Conservation (phyloP, 805 yeast species). For the Wickerhamiella lipophila region DNA sequence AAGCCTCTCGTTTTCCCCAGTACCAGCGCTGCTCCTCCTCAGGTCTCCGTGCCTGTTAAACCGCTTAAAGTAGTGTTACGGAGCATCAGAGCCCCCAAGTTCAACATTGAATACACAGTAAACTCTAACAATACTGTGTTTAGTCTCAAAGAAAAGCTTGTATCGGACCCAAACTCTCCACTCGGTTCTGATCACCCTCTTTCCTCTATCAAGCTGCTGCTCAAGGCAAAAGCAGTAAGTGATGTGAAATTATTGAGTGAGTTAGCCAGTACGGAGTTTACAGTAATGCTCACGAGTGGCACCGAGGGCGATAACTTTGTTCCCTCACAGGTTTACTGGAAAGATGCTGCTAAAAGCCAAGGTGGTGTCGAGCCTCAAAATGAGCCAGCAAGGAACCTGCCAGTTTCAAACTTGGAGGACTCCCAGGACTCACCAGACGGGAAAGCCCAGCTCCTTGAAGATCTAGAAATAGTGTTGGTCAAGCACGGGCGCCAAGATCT, state of each 20-base stretch:
- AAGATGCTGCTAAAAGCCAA: background rate
- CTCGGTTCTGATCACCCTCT: slow-evolving; percentile 14
- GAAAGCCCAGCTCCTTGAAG: background rate
- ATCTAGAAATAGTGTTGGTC: background rate
- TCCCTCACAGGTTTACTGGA: slow-evolving; percentile 19
- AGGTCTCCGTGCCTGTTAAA: background rate
- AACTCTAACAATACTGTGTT: slow-evolving; percentile 20
- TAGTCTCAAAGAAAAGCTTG: slow-evolving; percentile 25
- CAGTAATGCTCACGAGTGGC: slow-evolving; percentile 17
- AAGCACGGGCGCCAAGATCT: slow-evolving; percentile 5
- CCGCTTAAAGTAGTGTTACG: slow-evolving; percentile 34
- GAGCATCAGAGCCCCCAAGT: slow-evolving; percentile 64
- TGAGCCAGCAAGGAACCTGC: no score
- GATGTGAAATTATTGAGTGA: slow-evolving; percentile 20
- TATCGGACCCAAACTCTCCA: slow-evolving; percentile 23
- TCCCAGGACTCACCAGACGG: background rate
- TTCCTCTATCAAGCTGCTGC: slow-evolving; percentile 16
- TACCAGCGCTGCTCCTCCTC: slow-evolving; percentile 7
- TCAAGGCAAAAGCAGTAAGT: slow-evolving; percentile 18
- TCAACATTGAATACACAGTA: slow-evolving; percentile 28
- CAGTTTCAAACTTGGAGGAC: background rate
- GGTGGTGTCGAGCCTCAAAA: no score
- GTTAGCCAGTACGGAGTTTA: slow-evolving; percentile 16
- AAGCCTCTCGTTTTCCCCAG: slow-evolving; percentile 6
- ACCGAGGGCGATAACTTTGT: slow-evolving; percentile 15